Evolutionary conservation across 805 yeast genomes (phyloP).

Genomic region (Metschnikowia kunwiensis): DNA sequence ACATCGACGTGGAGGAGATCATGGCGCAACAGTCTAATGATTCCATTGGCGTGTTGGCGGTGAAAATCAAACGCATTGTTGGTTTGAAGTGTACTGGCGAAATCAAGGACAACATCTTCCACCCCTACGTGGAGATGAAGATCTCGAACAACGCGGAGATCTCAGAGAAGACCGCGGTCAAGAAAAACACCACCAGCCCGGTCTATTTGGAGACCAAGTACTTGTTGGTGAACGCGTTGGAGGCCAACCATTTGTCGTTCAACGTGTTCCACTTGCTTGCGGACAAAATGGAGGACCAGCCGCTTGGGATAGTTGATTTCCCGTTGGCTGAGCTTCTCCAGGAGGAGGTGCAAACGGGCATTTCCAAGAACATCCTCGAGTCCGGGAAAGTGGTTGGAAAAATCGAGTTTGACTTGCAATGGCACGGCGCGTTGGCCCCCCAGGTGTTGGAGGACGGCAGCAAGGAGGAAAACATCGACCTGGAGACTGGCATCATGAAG

Average conservation of each 20-base stretch:
- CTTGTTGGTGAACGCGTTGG: slow-evolving; percentile 53
- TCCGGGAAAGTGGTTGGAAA: slow-evolving; percentile 58
- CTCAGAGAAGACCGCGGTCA: slow-evolving; percentile 55
- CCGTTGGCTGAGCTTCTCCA: slow-evolving; percentile 61
- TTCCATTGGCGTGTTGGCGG: slow-evolving; percentile 66
- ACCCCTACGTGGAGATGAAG: slow-evolving; percentile 55
- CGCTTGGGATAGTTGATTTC: slow-evolving; percentile 47
- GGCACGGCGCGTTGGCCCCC: slow-evolving; percentile 48
- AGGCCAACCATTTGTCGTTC: slow-evolving; percentile 52
- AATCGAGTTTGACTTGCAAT: slow-evolving; percentile 53
- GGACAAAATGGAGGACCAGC: slow-evolving; percentile 53
- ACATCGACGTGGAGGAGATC: slow-evolving; percentile 69
- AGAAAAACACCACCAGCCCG: slow-evolving; percentile 55
- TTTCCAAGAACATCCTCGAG: slow-evolving; percentile 43
- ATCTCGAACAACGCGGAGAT: slow-evolving; percentile 37
- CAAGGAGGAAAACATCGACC: slow-evolving; percentile 47
- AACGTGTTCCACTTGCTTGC: slow-evolving; percentile 52
- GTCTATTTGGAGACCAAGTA: slow-evolving; percentile 65
- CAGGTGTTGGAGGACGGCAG: slow-evolving; percentile 47
- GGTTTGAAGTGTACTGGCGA: slow-evolving; percentile 43
- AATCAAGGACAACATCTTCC: slow-evolving; percentile 39
- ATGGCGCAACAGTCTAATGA: slow-evolving; percentile 63
- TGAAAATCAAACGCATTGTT: slow-evolving; percentile 55
- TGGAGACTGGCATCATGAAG: slow-evolving; percentile 75
- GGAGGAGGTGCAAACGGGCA: slow-evolving; percentile 41